Evolutionary conservation across 148 eudicot species (phyloP).

Genomic region (Rhododendron mucronatum): DNA sequence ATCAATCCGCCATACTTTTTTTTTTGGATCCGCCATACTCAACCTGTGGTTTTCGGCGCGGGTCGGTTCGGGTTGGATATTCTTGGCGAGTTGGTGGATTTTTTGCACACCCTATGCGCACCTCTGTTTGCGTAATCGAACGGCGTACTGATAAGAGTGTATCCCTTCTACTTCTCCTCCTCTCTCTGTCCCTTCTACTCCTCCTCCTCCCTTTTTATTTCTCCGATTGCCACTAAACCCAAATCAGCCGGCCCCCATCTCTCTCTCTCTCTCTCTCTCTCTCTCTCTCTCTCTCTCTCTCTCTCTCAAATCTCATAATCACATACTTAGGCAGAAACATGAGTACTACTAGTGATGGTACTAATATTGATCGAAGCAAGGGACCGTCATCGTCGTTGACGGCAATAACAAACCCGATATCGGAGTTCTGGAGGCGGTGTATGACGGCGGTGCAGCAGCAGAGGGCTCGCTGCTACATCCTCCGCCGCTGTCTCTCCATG

Average conservation of each 20-base stretch:
- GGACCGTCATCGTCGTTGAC: neutral
- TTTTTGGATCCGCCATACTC: no score
- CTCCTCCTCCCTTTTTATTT: neutral
- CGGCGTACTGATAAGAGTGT: neutral
- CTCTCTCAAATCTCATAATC: neutral
- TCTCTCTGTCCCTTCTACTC: neutral
- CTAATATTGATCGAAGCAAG: neutral
- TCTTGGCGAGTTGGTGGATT: no score
- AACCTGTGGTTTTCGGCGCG: no score
- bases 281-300: neutral
- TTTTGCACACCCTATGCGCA: no score
- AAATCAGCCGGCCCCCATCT: neutral
- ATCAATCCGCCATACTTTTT: no score
- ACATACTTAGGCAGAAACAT: neutral
- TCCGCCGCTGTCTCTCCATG: constrained; percentile 8
- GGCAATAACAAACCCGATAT: neutral
- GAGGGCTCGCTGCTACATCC: constrained; percentile 7
- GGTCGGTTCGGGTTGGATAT: no score
- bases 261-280: neutral
- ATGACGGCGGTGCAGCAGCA: constrained; percentile 5
- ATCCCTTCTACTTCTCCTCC: neutral
- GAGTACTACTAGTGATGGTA: neutral
- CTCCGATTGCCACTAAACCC: neutral
- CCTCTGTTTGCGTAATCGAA: neutral
- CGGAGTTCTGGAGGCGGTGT: constrained; percentile 1